Base-by-base conservation (phyloP, 805 yeast genomes). In the Monosporozyma yasuniensis region DNA sequence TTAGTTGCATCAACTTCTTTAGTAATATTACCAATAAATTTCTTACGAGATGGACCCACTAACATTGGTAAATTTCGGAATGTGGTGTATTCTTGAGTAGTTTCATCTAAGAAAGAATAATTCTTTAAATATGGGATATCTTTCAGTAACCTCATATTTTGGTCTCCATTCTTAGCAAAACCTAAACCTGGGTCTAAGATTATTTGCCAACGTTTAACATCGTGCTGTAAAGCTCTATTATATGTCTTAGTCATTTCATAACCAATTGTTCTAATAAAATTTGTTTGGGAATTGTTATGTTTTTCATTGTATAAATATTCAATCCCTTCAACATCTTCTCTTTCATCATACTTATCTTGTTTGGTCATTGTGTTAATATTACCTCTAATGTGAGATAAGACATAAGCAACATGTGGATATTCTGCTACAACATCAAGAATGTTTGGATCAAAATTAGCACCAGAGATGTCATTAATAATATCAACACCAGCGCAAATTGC, bases 131-230 rank as follows among this genome's bases (percentile, higher is more conserved):
- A 57, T 46, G 67, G 77, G 52, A 73, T 55, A 18, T 78, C 72
- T 52, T 79, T 75, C 27, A 93, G 73, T 1, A 88, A 58, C 21
- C 74, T 74, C 30, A 90, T 56, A 64, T 90, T 91, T 60, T 90
- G 96, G 7, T 63, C 56, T n/a, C 75, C 58, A 48, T 74, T 76
- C 64, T 93, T 93, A n/a, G 98, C 97, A 67, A 93, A 93, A 1
- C 99, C 99, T 41, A 93, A 68, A 2, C 99, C 99, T 0, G 99
- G 99, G 63, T 93, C 99, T 3, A 89, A 60, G 16, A 93, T 80
- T 3, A 93, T 71, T 67, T 93, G 98, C 96, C 96, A 93, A 65
- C 91, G 80, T 51, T 75, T 72, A 1, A 91, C 79, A 4, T 96
- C 96, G 0, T 65, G 69, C 0, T 56, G 58, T 42, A 77, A 67